These are phyloP conservation scores for Colletotrichum sojae DNA, from an alignment of 2,329 filamentous ascomycete species.

Conservation along the genomic window DNA sequence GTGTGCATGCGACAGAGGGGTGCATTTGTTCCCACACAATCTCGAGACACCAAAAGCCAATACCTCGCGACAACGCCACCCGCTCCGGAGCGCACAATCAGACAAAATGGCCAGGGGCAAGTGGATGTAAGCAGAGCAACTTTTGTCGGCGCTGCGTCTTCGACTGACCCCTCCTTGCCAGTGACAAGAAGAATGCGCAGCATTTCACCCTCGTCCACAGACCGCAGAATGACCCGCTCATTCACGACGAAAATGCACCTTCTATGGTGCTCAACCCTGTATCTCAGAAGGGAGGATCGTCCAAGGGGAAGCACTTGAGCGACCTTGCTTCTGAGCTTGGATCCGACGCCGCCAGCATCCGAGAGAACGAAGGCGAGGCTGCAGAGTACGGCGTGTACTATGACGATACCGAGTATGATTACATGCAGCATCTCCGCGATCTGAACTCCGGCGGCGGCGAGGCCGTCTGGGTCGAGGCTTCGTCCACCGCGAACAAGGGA, in stretches of 20 bases:
- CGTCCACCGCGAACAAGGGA: constrained; percentile 69
- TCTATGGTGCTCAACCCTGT: constrained; percentile 90
- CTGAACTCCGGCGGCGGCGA: constrained; percentile 82
- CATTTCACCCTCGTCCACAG: constrained; percentile 96
- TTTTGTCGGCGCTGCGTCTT: neutral
- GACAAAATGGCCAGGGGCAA: constrained; percentile 78
- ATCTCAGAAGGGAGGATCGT: constrained; percentile 54
- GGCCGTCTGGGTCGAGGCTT: constrained; percentile 86
- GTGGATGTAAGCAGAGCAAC: constrained; percentile 68
- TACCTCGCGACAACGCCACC: neutral
- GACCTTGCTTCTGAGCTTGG: constrained; percentile 86
- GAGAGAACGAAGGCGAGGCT: constrained; percentile 95
- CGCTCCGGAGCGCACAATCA: neutral
- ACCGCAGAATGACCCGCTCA: constrained; percentile 96
- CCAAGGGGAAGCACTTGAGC: constrained; percentile 75
- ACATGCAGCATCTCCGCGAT: constrained; percentile 98
- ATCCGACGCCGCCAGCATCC: constrained; percentile 73
- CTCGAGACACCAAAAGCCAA: neutral
- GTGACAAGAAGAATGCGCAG: constrained; percentile 90
- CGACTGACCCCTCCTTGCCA: constrained; percentile 48
- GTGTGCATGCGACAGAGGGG: constrained; percentile 27
- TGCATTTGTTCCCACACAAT: neutral
- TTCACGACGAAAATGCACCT: constrained; percentile 90
- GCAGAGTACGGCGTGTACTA: constrained; percentile 94
- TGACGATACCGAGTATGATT: constrained; percentile 97